A percentile compares a stretch with the other conserved stretches of the same genome.
Conservation (phyloP, 164 flowering plant species). For the Kingdonia uniflora region DNA sequence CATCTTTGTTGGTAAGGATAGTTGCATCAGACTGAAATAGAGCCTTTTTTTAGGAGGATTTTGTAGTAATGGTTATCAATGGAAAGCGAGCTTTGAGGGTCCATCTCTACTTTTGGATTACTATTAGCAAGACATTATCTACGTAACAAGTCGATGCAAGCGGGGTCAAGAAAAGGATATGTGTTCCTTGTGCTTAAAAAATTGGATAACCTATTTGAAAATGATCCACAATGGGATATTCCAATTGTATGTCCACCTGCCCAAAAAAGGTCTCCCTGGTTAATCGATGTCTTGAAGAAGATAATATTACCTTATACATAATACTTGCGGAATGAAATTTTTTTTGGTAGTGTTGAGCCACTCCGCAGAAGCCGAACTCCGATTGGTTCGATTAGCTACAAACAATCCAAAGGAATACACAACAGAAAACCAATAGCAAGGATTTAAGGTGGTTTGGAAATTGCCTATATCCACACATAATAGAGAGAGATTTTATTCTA, state of each 20-base stretch:
- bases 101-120: neutral
- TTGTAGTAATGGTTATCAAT: slow-evolving; percentile 1
- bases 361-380: too few species aligned
- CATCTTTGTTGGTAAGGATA: neutral
- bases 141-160: slow-evolving; percentile 25
- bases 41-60: neutral
- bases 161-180: slow-evolving; percentile 36
- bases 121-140: slow-evolving; percentile 17
- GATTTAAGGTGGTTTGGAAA: too few species aligned
- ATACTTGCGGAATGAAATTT: too few species aligned
- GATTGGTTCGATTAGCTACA: too few species aligned
- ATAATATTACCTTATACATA: neutral
- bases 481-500: too few species aligned
- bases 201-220: slow-evolving; percentile 46
- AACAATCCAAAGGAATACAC: too few species aligned
- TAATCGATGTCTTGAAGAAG: neutral
- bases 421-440: too few species aligned
- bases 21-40: slow-evolving; percentile 2
- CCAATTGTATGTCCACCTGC: slow-evolving; percentile 64
- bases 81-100: slow-evolving; percentile 1
- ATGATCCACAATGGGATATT: slow-evolving; percentile 31
- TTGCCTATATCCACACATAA: too few species aligned
- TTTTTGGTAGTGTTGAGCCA: too few species aligned
- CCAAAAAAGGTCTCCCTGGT: neutral
- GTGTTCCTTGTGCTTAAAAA: slow-evolving; percentile 48